Conservation (phyloP, 2,329 filamentous ascomycete genomes). For the Sphaerulina vaccinii region DNA sequence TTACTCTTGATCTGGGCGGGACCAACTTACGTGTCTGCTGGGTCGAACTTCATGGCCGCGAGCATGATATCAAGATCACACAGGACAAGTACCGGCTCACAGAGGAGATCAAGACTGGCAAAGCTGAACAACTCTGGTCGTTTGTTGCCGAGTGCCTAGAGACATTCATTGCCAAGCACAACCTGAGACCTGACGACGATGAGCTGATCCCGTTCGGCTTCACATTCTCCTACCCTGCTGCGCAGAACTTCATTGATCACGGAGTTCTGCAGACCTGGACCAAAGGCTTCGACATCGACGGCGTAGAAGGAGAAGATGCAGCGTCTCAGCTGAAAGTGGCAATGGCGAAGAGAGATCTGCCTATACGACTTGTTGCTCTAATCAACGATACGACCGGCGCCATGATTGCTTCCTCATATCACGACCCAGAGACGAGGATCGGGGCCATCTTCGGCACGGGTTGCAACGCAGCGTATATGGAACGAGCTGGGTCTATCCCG, state of each 20-base stretch:
- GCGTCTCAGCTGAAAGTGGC: conserved; percentile 84
- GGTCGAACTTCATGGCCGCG: conserved; percentile 80
- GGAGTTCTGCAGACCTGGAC: conserved; percentile 94
- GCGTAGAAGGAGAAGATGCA: conserved; percentile 86
- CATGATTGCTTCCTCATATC: conserved; percentile 93
- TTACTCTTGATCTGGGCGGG: conserved; percentile 93
- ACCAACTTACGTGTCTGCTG: conserved; percentile 94
- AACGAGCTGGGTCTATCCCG: conserved; percentile 82
- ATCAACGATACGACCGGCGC: conserved; percentile 99
- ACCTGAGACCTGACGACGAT: conserved; percentile 67
- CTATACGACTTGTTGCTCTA: conserved; percentile 87
- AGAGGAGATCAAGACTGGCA: conserved; percentile 83
- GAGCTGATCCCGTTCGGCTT: conserved; percentile 78
- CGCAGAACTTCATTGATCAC: conserved; percentile 89
- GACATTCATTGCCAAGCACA: conserved; percentile 84
- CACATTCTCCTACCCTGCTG: conserved; percentile 96
- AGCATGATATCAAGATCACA: conserved; percentile 89
- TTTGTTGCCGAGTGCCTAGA: conserved; percentile 91
- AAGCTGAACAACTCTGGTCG: conserved; percentile 84
- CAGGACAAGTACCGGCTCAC: conserved; percentile 96
- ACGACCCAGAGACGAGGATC: conserved; percentile 85
- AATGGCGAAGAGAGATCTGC: conserved; percentile 72
- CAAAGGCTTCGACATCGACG: conserved; percentile 92
- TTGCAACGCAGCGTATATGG: conserved; percentile 98
- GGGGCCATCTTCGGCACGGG: conserved; percentile 98